Conservation (phyloP, 176 grass and related monocot genomes). For the Sorghum bicolor region DNA sequence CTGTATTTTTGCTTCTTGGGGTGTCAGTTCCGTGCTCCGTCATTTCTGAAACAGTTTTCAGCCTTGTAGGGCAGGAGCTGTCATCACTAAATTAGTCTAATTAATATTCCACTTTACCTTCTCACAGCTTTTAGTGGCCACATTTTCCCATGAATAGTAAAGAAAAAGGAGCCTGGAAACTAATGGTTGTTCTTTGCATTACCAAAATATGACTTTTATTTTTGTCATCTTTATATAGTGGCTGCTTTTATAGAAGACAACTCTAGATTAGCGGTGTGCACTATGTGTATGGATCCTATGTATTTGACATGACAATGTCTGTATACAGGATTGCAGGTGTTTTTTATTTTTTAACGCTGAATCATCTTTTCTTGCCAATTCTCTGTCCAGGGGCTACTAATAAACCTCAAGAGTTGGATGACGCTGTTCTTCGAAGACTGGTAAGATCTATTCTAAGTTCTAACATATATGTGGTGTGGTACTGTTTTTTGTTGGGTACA, state of each 20-base stretch:
- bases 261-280: too few relatives aligned
- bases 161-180: background rate
- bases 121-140: background rate
- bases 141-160: background rate
- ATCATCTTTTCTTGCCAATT: background rate
- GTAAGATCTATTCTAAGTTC: constrained; percentile 41
- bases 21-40: background rate
- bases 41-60: constrained; percentile 8
- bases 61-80: background rate
- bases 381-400: constrained; percentile 81
- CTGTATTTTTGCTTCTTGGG: background rate
- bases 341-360: background rate
- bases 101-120: background rate
- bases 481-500: background rate
- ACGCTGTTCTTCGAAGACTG: constrained; percentile 94
- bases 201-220: background rate
- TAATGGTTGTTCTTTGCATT: background rate
- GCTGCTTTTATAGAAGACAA: background rate
- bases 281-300: background rate
- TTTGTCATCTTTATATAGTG: background rate
- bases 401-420: constrained; percentile 98
- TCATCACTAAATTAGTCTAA: background rate
- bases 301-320: background rate
- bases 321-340: background rate
- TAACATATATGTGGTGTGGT: background rate